Conservation (phyloP, 1,284 basidiomycete genomes). For the Xerocomus cyaneibrunnescens region DNA sequence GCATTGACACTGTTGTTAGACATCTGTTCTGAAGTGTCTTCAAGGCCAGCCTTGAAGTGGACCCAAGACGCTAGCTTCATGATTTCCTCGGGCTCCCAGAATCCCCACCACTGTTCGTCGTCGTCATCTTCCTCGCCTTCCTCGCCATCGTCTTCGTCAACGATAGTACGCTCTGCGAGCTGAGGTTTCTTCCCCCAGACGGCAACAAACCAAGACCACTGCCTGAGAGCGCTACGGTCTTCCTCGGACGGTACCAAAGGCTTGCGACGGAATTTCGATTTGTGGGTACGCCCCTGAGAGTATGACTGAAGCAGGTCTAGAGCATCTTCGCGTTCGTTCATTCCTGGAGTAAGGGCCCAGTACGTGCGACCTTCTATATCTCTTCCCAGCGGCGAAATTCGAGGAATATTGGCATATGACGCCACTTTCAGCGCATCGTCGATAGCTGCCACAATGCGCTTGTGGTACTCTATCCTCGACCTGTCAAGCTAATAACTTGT, state of each 20-base stretch:
- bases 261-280: conserved; percentile 38
- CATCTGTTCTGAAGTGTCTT: conserved; percentile 32
- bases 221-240: conserved; percentile 47
- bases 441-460: conserved; percentile 17
- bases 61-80: conserved; percentile 66
- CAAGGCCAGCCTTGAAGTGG: conserved; percentile 47
- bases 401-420: conserved; percentile 38
- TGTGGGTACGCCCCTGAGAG: conserved; percentile 30
- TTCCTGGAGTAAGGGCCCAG: conserved; percentile 52
- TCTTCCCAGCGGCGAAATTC: conserved; percentile 49
- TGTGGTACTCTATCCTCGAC: conserved; percentile 25
- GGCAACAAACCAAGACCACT: conserved; percentile 73
- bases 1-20: background rate
- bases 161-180: conserved; percentile 23
- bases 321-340: conserved; percentile 47
- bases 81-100: conserved; percentile 64
- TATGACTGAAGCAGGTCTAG: conserved; percentile 41
- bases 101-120: conserved; percentile 66
- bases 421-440: conserved; percentile 36
- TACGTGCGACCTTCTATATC: conserved; percentile 54
- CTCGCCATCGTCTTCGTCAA: conserved; percentile 24
- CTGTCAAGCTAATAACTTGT: conserved; percentile 25
- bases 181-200: conserved; percentile 62
- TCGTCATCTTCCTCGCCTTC: conserved; percentile 34
- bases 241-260: conserved; percentile 44